Percentiles rank a stretch among this genome's conserved stretches.
Conservation (phyloP, 2,329 filamentous ascomycete species). For the Calonectria pauciramosa region DNA sequence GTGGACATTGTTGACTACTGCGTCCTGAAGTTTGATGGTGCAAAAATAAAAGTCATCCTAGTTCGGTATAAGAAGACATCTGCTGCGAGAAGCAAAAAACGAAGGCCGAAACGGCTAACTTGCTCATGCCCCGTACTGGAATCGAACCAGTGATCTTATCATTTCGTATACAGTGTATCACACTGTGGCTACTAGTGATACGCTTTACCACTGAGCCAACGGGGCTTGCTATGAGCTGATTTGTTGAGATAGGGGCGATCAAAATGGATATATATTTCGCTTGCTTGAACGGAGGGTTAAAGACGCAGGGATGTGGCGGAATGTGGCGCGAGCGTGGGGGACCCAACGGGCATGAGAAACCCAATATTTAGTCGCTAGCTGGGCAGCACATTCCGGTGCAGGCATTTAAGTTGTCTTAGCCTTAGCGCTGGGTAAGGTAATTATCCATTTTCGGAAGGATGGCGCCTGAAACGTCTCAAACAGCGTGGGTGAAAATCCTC, state of each 20-base stretch:
- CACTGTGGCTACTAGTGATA: conserved; percentile 32
- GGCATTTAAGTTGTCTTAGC: background rate
- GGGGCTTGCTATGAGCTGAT: conserved; percentile 21
- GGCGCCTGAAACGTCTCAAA: background rate
- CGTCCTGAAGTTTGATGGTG: background rate
- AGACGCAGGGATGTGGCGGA: background rate
- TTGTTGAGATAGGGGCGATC: background rate
- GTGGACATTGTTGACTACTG: too few species aligned
- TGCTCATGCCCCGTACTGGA: conserved; percentile 30
- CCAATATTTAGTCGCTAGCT: background rate
- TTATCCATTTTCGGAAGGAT: background rate
- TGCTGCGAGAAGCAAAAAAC: conserved; percentile 1
- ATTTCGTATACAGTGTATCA: background rate
- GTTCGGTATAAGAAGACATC: background rate
- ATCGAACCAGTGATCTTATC: conserved; percentile 37
- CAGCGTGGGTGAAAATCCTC: background rate
- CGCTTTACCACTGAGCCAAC: conserved; percentile 37
- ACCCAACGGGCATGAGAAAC: background rate
- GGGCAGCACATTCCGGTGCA: background rate
- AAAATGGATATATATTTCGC: conserved; percentile 1
- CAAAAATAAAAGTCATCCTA: background rate
- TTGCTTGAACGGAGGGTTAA: background rate
- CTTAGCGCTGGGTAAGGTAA: background rate
- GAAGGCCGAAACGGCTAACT: background rate
- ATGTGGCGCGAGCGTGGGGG: background rate